Conservation (phyloP, 805 yeast genomes). For the Yarrowia bubula region DNA sequence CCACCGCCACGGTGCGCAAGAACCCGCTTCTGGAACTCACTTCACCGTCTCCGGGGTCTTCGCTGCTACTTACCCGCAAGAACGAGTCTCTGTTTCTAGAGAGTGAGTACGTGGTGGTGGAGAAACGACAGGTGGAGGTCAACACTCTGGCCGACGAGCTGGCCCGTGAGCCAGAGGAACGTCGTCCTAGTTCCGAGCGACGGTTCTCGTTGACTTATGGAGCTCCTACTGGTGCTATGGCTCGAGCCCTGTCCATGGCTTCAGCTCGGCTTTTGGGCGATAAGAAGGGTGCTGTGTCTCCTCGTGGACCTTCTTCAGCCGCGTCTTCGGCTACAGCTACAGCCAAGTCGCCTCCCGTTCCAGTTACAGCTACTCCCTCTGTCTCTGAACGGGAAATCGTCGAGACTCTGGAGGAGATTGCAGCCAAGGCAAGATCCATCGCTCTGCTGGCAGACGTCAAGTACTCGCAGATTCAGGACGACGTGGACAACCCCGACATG, state of each 20-base stretch:
- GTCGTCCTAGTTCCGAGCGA: conserved; percentile 29
- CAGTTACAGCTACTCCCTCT: neutral
- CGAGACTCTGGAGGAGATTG: conserved; percentile 58
- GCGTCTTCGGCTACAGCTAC: neutral
- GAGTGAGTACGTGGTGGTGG: conserved; percentile 90
- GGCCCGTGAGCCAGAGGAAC: conserved; percentile 43
- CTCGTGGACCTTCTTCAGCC: neutral
- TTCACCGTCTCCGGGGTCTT: conserved; percentile 8
- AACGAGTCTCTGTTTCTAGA: conserved; percentile 46
- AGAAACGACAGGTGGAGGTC: conserved; percentile 90
- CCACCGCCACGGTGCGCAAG: neutral
- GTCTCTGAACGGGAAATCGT: neutral
- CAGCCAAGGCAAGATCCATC: conserved; percentile 89
- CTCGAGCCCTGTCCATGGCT: conserved; percentile 83
- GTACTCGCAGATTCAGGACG: conserved; percentile 62
- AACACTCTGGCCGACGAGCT: conserved; percentile 94
- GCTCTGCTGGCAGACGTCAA: conserved; percentile 88
- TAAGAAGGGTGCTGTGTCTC: conserved; percentile 29
- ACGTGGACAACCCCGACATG: conserved; percentile 30
- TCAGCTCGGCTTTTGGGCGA: conserved; percentile 81
- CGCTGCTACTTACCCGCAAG: neutral
- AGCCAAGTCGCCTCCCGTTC: neutral
- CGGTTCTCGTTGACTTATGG: conserved; percentile 41
- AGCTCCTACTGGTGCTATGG: conserved; percentile 79
- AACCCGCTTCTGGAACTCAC: conserved; percentile 12